Base-by-base conservation (phyloP, 176 grass and related monocot genomes). In the Stipa capillata region DNA sequence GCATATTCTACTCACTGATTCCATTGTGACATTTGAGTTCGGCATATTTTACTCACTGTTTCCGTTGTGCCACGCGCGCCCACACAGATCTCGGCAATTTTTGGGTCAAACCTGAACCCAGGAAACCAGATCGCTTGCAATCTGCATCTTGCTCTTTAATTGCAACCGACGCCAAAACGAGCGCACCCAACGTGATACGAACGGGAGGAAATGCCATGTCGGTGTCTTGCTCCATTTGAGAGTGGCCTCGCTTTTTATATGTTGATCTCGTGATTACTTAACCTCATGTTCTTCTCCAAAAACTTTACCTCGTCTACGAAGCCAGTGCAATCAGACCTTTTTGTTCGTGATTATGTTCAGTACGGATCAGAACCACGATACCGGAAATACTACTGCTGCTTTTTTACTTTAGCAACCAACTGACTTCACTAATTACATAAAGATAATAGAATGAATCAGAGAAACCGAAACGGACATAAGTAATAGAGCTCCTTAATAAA, bases 61-160 rank as follows among this genome's bases (percentile, higher is more conserved):
- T 64, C 65, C 39, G 61, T 39, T 10, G 74, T 16, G 41, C 47
- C 13, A 12, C 3, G 21, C 57, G 53, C 28, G 47, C 24, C 5
- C 39, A 43, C 41, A 28, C 7, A n/a, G n/a, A n/a, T n/a, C n/a
- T n/a, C n/a, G n/a, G n/a, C n/a, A n/a, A n/a, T n/a, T n/a, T n/a
- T 9, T 2, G 15, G 43, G 76, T 88, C 75, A 88, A 79, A 3
- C 59, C 31, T 71, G 78, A 67, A 83, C 44, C 85, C 65, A 76
- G 24, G 55, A 39, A 68, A 61, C 24, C 12, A 33, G 77, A 42
- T 67, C 63, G 48, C 68, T 29, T 75, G 51, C 78, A 41, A 47
- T 11, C 31, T 57, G 80, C 39, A 4, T 11, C 63, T 32, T 25
- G 51, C 39, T 47, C 51, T 70, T 58, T 69, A 23, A 65, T 6